phyloP scores from a whole-genome alignment of 805 yeast species.

The Candida ipomoeae region DNA sequence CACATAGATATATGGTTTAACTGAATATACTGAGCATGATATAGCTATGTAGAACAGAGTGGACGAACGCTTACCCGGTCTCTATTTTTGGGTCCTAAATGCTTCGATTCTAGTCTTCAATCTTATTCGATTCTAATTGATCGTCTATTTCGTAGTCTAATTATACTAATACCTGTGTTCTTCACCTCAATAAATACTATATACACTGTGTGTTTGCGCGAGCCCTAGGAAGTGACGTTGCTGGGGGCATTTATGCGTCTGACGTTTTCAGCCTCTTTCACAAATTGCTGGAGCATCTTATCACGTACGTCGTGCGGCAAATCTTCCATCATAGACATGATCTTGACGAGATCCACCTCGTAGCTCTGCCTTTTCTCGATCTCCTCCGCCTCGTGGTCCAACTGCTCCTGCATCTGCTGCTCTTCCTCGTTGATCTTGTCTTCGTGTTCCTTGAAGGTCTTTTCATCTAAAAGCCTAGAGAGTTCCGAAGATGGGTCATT shows the following conservation, averaged over 20 bases:
- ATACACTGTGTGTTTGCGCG: conserved; percentile 6
- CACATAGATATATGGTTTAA: not conserved
- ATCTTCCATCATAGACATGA: conserved; percentile 32
- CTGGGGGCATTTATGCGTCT: conserved; percentile 6
- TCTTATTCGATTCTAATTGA: too few relatives aligned
- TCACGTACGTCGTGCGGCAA: conserved; percentile 31
- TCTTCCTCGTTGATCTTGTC: conserved; percentile 23
- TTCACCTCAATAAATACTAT: conserved; percentile 9
- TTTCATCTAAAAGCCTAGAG: conserved; percentile 38
- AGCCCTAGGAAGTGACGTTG: conserved; percentile 3
- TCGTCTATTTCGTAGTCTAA: too few relatives aligned
- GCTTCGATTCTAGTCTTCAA: too few relatives aligned
- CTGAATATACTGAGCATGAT: conserved; percentile 4
- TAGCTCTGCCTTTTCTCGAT: conserved; percentile 18
- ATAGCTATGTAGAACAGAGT: not conserved
- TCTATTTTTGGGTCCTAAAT: too few relatives aligned
- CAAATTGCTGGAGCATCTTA: conserved; percentile 27
- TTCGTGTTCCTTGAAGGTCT: conserved; percentile 21
- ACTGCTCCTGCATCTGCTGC: conserved; percentile 22
- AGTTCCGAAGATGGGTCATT: conserved; percentile 39
- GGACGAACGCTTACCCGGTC: not conserved
- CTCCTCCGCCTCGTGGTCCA: conserved; percentile 24
- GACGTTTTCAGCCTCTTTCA: conserved; percentile 17
- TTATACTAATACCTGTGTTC: not conserved
- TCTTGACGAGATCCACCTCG: conserved; percentile 20